Evolutionary conservation across 192 early-diverging fungal species (phyloP).

Genomic region (Umbelopsis ramanniana): DNA sequence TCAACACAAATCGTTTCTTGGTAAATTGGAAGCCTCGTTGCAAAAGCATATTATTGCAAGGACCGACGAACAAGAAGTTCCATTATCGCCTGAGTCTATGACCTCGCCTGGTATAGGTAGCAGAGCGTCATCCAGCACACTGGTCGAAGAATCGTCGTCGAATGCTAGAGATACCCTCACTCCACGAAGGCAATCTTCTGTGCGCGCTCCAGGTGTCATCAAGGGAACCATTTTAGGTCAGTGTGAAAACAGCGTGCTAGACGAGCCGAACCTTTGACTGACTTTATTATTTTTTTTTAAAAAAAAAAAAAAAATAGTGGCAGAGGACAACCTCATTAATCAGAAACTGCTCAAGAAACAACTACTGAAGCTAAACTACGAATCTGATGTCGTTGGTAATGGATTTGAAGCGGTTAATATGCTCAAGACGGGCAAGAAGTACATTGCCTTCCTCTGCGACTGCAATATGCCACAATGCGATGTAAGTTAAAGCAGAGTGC

Average conservation of each 20-base stretch:
- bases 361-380: slow-evolving; percentile 13
- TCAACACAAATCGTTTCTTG: neutral
- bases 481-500: neutral
- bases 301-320: neutral
- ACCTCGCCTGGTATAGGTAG: neutral
- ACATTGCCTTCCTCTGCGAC: neutral
- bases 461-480: slow-evolving; percentile 17
- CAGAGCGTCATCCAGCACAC: neutral
- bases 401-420: neutral
- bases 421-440: slow-evolving; percentile 2
- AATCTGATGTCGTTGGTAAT: slow-evolving; percentile 11
- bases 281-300: neutral
- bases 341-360: slow-evolving; percentile 21
- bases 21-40: slow-evolving; percentile 1
- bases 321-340: slow-evolving; percentile 25
- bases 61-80: neutral
- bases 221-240: neutral
- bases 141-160: neutral
- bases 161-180: neutral
- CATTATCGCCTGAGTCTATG: neutral
- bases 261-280: neutral
- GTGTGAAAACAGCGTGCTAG: too few relatives aligned
- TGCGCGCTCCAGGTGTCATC: neutral
- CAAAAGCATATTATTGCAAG: neutral
- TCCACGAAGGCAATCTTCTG: neutral